Conservation (phyloP, 2,329 filamentous ascomycete species). For the Aspergillus vadensis region DNA sequence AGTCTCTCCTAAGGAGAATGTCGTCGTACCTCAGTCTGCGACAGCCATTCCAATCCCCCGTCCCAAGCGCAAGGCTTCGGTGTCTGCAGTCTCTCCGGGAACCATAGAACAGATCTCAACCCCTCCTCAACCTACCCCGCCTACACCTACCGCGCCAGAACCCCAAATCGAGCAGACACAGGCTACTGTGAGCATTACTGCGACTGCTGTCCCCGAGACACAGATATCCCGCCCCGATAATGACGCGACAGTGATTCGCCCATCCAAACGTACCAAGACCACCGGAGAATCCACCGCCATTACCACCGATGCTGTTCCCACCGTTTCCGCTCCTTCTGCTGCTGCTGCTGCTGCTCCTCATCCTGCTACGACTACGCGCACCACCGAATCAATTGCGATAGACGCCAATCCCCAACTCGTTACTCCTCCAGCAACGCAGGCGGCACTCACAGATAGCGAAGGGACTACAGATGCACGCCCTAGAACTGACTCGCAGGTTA, state of each 20-base stretch:
- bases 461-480: constrained; percentile 23
- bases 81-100: constrained; percentile 20
- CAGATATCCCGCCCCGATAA: constrained; percentile 8
- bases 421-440: constrained; percentile 31
- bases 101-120: constrained; percentile 17
- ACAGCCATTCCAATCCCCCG: constrained; percentile 32
- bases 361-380: background rate
- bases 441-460: constrained; percentile 18
- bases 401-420: constrained; percentile 14
- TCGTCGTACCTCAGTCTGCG: constrained; percentile 12
- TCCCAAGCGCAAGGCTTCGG: constrained; percentile 31
- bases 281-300: constrained; percentile 10
- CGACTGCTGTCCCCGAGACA: constrained; percentile 9
- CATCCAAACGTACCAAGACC: constrained; percentile 33
- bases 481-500: constrained; percentile 22
- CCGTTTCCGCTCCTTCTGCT: background rate
- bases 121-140: constrained; percentile 21
- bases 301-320: background rate
- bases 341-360: background rate
- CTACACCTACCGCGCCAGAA: constrained; percentile 17
- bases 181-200: background rate
- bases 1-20: constrained; percentile 3
- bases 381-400: background rate
- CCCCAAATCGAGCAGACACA: constrained; percentile 13
- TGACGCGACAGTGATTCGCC: constrained; percentile 24